Percentiles rank a stretch among this genome's conserved stretches.
These are phyloP conservation scores for Tuber brumale DNA, from an alignment of 495 filamentous ascomycete species.

Conservation along the genomic window DNA sequence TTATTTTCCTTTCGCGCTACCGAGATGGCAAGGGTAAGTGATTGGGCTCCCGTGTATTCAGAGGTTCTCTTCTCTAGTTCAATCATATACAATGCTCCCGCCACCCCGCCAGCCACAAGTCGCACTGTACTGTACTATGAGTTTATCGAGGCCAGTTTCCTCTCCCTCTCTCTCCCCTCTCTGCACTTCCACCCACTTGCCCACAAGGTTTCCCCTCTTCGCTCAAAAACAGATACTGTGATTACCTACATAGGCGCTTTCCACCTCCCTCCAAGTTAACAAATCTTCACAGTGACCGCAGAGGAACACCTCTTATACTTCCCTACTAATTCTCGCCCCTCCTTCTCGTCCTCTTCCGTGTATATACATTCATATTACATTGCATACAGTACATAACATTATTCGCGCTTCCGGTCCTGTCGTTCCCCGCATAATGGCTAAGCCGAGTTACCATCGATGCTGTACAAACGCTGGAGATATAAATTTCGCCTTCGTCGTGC, in stretches of 20 bases:
- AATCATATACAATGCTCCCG: background rate
- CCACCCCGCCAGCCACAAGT: background rate
- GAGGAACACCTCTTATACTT: background rate
- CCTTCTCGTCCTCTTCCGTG: background rate
- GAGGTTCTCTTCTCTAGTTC: background rate
- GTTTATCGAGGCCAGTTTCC: background rate
- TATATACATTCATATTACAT: conserved; percentile 1
- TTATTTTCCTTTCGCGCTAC: background rate
- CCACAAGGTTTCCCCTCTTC: background rate
- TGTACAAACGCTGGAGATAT: conserved; percentile 4
- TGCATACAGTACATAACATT: conserved; percentile 4
- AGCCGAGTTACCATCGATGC: background rate
- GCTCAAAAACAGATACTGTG: background rate
- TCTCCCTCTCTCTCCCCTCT: background rate
- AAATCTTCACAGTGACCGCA: background rate
- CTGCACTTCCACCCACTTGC: background rate
- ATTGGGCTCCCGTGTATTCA: background rate
- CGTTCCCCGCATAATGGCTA: background rate
- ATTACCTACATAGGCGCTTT: background rate
- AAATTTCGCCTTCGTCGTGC: background rate
- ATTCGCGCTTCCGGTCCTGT: conserved; percentile 1
- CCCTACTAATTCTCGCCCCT: background rate
- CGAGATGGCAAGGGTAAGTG: background rate
- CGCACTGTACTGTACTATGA: background rate
- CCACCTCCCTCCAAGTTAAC: background rate